Evolutionary conservation across 163 green algal genomes (phyloP).

Genomic region (Picocystis sp.): DNA sequence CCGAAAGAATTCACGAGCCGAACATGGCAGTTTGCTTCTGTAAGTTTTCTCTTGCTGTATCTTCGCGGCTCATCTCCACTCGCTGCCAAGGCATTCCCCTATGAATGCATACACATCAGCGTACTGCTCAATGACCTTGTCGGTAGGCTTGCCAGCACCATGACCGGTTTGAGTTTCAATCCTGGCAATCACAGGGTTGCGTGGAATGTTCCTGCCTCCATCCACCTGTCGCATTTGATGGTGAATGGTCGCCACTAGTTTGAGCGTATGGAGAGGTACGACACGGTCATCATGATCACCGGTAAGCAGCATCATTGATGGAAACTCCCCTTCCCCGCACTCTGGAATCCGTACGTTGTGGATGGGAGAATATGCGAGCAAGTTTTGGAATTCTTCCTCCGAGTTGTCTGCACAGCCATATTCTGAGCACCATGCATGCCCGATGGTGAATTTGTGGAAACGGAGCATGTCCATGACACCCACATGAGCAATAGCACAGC

Average conservation of each 20-base stretch:
- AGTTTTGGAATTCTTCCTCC: slow-evolving; percentile 34
- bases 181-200: slow-evolving; percentile 57
- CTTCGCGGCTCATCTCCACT: slow-evolving; percentile 17
- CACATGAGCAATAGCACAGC: slow-evolving; percentile 54
- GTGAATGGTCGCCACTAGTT: slow-evolving; percentile 68
- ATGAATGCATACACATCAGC: slow-evolving; percentile 57
- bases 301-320: slow-evolving; percentile 62
- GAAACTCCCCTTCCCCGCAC: slow-evolving; percentile 55
- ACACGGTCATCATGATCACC: slow-evolving; percentile 76
- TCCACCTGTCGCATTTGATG: slow-evolving; percentile 27
- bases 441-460: slow-evolving; percentile 70
- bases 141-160: slow-evolving; percentile 73
- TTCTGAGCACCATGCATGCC: slow-evolving; percentile 69
- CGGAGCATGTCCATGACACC: slow-evolving; percentile 91
- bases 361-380: slow-evolving; percentile 65
- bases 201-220: slow-evolving; percentile 11
- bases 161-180: slow-evolving; percentile 48
- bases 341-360: slow-evolving; percentile 67
- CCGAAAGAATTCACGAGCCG: too few relatives aligned
- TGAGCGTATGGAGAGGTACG: slow-evolving; percentile 77
- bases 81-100: slow-evolving; percentile 29
- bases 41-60: too few relatives aligned
- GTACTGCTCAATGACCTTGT: slow-evolving; percentile 63
- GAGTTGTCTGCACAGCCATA: slow-evolving; percentile 51
- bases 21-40: too few relatives aligned